Conservation (phyloP, 306 rosid species). For the Gastrolobium bilobum region DNA sequence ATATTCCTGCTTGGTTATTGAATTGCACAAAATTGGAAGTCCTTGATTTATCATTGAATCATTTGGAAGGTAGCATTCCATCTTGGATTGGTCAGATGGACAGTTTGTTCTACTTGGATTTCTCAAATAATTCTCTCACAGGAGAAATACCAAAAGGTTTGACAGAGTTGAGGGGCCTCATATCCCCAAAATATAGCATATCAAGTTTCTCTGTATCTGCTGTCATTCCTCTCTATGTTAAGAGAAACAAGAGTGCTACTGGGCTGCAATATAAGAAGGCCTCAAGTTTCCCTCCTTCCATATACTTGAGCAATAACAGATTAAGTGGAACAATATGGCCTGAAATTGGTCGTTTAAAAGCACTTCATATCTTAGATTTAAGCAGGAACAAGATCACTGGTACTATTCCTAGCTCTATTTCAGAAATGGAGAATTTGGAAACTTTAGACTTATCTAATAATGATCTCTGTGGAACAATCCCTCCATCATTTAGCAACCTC, state of each 20-base stretch:
- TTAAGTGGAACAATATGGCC: conserved; percentile 61
- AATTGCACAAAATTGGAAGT: conserved; percentile 59
- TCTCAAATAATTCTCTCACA: conserved; percentile 69
- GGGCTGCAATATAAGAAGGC: conserved; percentile 68
- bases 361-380: conserved; percentile 64
- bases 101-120: conserved; percentile 66
- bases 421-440: conserved; percentile 76
- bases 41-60: conserved; percentile 74
- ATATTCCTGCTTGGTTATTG: conserved; percentile 62
- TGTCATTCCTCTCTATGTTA: conserved; percentile 65
- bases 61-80: conserved; percentile 61
- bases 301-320: conserved; percentile 67
- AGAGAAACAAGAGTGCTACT: conserved; percentile 64
- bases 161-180: conserved; percentile 60
- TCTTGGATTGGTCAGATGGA: conserved; percentile 67
- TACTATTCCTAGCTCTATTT: conserved; percentile 63
- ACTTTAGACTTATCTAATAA: conserved; percentile 67
- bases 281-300: conserved; percentile 73
- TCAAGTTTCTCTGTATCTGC: conserved; percentile 48
- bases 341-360: conserved; percentile 60
- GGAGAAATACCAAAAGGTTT: conserved; percentile 68
- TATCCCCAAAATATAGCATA: conserved; percentile 46
- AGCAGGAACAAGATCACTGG: conserved; percentile 70
- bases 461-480: conserved; percentile 65
- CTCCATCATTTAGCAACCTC: conserved; percentile 60